Base-by-base conservation (phyloP, 768 basidiomycete genomes). In the Lyophyllum semitale region DNA sequence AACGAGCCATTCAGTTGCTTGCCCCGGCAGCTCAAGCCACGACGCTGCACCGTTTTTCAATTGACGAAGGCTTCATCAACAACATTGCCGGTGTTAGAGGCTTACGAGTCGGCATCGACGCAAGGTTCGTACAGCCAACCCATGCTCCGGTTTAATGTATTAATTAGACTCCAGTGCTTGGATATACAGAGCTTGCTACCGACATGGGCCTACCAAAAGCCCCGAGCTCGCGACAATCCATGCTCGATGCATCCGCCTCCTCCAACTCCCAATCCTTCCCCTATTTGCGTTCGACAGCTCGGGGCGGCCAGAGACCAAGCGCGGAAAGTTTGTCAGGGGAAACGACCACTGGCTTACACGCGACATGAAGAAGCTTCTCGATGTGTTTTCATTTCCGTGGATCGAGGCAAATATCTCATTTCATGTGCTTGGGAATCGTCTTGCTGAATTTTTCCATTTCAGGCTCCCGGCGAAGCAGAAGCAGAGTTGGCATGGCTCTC, bases 61-160 rank as follows among this genome's bases (percentile, higher is more conserved):
- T 61, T 15, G 20, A 58, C 23, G 23, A 55, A 27, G 59, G 55
- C 8, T 61, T 61, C 42, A 18, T 58, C 18, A 15, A 26, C 17
- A 57, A 57, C 41, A 23, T n/a, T 27, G 38, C 48, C 15, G 53
- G 59, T 5, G 22, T 42, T 20, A 29, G 57, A 32, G 44, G 44
- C 18, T 27, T 61, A 5, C 35, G 46, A 33, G 17, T 61, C 18
- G 60, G 60, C 5, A 40, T 61, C 32, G 57, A 61, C 55, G 53
- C 57, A 25, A 51, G 48, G 57, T 61, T 37, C 20, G 58, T 27
- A 27, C 20, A 43, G 7, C 48, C 17, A 17, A 18, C n/a, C n/a
- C 22, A 35, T 20, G 11, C 13, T 29, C 26, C 4, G 20, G 54
- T 56, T 32, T 42, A 47, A 15, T 58, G 56, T 53, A 47, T 58